Conservation (phyloP, 202 grass and related monocot genomes). For the Eragrostis tef region DNA sequence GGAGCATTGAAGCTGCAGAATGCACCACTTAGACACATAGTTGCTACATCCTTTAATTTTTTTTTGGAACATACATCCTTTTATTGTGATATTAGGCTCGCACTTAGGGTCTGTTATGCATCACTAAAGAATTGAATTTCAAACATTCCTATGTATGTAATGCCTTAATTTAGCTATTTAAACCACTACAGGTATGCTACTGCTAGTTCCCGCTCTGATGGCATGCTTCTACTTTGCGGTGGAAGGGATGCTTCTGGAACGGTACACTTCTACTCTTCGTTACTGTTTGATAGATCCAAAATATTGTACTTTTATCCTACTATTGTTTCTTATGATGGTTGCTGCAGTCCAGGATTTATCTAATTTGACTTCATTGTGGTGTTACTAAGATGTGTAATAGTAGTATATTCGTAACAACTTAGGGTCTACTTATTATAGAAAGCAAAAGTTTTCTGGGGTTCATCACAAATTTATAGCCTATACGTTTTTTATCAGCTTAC, state of each 20-base stretch:
- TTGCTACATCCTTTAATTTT: slow-evolving; percentile 34
- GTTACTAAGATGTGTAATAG: background rate
- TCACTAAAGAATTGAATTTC: slow-evolving; percentile 22
- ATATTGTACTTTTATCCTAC: background rate
- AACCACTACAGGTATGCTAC: slow-evolving; percentile 83
- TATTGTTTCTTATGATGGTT: slow-evolving; percentile 37
- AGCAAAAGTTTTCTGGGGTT: too few relatives aligned
- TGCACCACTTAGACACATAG: background rate
- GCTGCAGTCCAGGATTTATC: background rate
- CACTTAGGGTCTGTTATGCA: slow-evolving; percentile 32
- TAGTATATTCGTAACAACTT: too few relatives aligned
- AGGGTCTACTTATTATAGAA: too few relatives aligned
- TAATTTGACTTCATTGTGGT: background rate
- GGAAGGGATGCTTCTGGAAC: slow-evolving; percentile 94
- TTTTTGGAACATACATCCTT: background rate
- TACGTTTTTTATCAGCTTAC: too few relatives aligned
- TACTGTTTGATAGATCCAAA: slow-evolving; percentile 30
- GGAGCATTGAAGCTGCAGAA: background rate
- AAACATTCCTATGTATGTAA: slow-evolving; percentile 24
- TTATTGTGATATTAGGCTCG: slow-evolving; percentile 32
- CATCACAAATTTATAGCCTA: too few relatives aligned
- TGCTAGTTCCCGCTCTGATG: slow-evolving; percentile 95
- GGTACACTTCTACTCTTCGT: slow-evolving; percentile 56
- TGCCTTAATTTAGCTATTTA: slow-evolving; percentile 48
- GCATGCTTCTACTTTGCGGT: slow-evolving; percentile 98